A percentile compares a stretch with the other conserved stretches of the same genome.
These are phyloP conservation scores for Yamadazyma phyllophila DNA, from an alignment of 805 yeast species.

Conservation along the genomic window DNA sequence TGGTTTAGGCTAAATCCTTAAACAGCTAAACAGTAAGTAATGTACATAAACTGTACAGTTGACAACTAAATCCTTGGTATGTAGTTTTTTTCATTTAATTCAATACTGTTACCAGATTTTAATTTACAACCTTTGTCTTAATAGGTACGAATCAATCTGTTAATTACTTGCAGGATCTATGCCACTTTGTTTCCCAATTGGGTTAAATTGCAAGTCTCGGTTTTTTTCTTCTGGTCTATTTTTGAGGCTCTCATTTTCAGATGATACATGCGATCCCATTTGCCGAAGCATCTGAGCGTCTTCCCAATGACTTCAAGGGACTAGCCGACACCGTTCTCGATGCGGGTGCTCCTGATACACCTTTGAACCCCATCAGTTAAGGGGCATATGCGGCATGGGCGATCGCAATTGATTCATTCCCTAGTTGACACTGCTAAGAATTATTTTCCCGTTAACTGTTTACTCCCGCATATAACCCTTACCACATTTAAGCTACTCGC, in stretches of 20 bases:
- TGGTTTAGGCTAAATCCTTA: conserved; percentile 5
- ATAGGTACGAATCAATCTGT: neutral
- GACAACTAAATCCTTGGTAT: neutral
- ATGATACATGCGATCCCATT: neutral
- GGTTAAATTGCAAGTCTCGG: neutral
- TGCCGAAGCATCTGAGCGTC: neutral
- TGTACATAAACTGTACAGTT: neutral
- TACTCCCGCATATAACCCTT: no score
- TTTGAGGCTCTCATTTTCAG: neutral
- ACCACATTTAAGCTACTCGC: no score
- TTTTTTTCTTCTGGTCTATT: neutral
- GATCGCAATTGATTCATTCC: no score
- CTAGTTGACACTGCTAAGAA: no score
- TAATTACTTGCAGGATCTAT: neutral
- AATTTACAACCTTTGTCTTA: neutral
- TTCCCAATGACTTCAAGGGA: neutral
- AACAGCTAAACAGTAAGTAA: neutral
- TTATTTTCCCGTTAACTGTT: no score
- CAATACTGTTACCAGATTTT: neutral
- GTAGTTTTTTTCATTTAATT: neutral
- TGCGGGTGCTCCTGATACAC: neutral
- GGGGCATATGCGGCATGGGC: no score
- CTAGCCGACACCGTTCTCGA: neutral
- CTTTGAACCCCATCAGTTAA: neutral
- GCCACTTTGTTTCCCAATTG: neutral